Evolutionary conservation across 1,139 yeast species (phyloP), one percentile per base, ranked within the genome.

Genomic region (Protomyces inouyei): DNA sequence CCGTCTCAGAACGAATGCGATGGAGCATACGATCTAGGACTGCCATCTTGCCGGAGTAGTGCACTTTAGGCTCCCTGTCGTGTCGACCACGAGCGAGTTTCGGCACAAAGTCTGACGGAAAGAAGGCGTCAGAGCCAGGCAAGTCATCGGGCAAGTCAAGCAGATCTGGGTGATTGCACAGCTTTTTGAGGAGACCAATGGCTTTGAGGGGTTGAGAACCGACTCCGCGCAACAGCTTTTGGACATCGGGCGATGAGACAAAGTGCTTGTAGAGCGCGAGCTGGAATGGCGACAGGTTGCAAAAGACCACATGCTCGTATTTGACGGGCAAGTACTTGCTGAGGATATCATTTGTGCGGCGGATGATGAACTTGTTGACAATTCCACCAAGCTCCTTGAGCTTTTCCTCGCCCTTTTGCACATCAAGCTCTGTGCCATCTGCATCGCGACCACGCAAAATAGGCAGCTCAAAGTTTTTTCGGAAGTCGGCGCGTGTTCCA

Each of bases 251-350:
- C 1, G 96, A 87, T 5, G 88, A 83, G 60, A 91, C 82, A 70
- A 89, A 89, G 71, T 87, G 87, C 66, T 83, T 79, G 73, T 93
- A 93, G 1, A 93, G 75, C 1, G 80, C 75, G 64, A 79, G 78
- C 74, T 93, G 99, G 77, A 92, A 81, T 0, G 91, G 91, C 1
- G 95, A 82, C 65, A 93, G 78, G 37, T 86, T 87, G 66, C 95
- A 92, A 74, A 93, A 93, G 16, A 93, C 86, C 52, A 93, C 98
- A 75, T 93, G 96, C 74, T 93, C 99, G 74, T 91, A 92, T 74
- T 93, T 93, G 69, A 95, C 89, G 0, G 98, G 98, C 66, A 93
- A 79, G 72, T 93, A 93, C 75, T 93, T 93, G 53, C 97, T 87
- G 67, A 93, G 79, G 70, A 93, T 89, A 75, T 95, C 98, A 76